A percentile compares a stretch with the other conserved stretches of the same genome.
These are phyloP conservation scores for Sugiyamaella americana DNA, from an alignment of 805 yeast species.

Conservation along the genomic window DNA sequence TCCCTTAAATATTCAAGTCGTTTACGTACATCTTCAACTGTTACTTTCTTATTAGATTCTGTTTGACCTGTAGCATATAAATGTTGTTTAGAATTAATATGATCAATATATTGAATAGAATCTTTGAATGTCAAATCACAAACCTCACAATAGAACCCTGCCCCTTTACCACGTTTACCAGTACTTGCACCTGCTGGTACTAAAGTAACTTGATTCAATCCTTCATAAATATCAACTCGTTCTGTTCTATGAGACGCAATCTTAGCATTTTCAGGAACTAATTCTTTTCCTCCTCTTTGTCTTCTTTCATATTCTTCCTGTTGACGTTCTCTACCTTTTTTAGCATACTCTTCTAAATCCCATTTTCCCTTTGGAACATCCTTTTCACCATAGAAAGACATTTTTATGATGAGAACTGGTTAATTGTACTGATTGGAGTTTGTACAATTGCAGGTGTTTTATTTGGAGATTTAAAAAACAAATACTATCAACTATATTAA, in stretches of 20 bases:
- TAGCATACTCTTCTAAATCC: slow-evolving; percentile 15
- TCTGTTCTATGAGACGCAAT: slow-evolving; percentile 23
- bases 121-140: slow-evolving; percentile 82
- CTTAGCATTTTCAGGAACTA: slow-evolving; percentile 18
- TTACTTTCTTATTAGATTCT: slow-evolving; percentile 38
- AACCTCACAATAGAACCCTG: slow-evolving; percentile 78
- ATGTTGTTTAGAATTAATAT: slow-evolving; percentile 69
- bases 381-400: slow-evolving; percentile 12
- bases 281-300: slow-evolving; percentile 11
- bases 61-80: slow-evolving; percentile 32
- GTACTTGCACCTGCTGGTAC: slow-evolving; percentile 33
- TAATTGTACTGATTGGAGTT: too few relatives aligned
- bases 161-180: slow-evolving; percentile 48
- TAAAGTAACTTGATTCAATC: slow-evolving; percentile 30
- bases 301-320: slow-evolving; percentile 13
- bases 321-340: slow-evolving; percentile 10
- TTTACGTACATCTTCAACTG: slow-evolving; percentile 43
- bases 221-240: slow-evolving; percentile 28
- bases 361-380: slow-evolving; percentile 13
- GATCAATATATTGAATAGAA: slow-evolving; percentile 74
- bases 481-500: too few relatives aligned
- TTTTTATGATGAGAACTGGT: too few relatives aligned
- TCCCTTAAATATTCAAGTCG: slow-evolving; percentile 35
- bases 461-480: too few relatives aligned
- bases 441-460: too few relatives aligned